Base-by-base conservation (phyloP, 371 early-diverging fungal species). In the Mortierella sp. region DNA sequence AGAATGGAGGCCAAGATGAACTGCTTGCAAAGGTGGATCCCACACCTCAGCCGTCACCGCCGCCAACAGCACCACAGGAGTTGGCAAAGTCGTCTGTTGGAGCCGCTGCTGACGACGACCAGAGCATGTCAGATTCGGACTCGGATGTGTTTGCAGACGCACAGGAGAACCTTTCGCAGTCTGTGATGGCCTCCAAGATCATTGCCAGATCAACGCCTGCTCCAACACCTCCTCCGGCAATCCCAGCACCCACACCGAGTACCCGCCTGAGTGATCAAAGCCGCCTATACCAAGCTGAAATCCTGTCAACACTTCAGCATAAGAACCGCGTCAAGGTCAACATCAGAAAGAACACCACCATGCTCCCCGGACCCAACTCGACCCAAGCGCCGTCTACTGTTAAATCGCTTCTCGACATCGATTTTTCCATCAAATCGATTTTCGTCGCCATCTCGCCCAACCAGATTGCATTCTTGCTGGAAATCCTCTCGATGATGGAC, bases 381-480 rank as follows among this genome's bases (percentile, higher is more conserved):
- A 5, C 72, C 24, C 78, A 74, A 31, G 71, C 69, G 3, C 83
- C 71, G 48, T 70, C 75, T 26, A 51, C 78, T 6, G 69, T 53
- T 19, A 81, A 59, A 51, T 76, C 86, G 28, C 72, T 79, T 24
- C 34, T 88, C 43, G 86, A 86, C 46, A 74, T 88, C 16, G 87
- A 86, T 48, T 79, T 86, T 19, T 71, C 75, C 69, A 55, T 88
- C 21, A 73, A 73, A 40, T 81, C 87, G 3, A 72, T 88, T 13
- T 81, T 86, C 40, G 70, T 86, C 14, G 87, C 78, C 10, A 70
- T 88, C 34, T 83, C 87, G 4, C 88, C 88, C 24, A 83, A 74
- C 26, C 88, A 88, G 46, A 72, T 88, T 34, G 87, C 81, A 10
- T 88, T 82, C 73, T 54, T 88, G 28, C 71, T 80, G 44, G 88